Conservation (phyloP, 805 yeast species). For the Candida morakotiae region DNA sequence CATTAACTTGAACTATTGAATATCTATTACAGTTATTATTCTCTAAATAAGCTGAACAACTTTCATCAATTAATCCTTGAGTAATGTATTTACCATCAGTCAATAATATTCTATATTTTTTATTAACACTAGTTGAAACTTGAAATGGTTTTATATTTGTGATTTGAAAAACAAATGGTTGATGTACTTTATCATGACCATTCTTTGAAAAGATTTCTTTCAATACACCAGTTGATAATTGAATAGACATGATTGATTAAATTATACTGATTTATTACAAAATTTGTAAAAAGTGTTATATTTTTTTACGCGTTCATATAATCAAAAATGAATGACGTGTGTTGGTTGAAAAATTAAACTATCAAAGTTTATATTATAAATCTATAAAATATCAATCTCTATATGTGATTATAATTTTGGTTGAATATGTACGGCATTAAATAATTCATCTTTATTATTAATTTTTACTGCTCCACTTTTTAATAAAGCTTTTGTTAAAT, state of each 20-base stretch:
- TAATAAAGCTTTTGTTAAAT: constrained; percentile 65
- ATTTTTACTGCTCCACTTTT: constrained; percentile 56
- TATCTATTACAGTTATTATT: constrained; percentile 43
- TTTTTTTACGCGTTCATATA: constrained; percentile 3
- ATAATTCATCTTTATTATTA: constrained; percentile 37
- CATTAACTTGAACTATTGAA: constrained; percentile 37
- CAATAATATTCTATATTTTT: constrained; percentile 31
- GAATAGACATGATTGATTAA: constrained; percentile 10
- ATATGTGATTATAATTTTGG: constrained; percentile 16
- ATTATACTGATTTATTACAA: neutral
- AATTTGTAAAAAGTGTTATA: neutral
- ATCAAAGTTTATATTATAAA: neutral
- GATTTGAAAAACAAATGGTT: constrained; percentile 30
- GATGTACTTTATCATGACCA: constrained; percentile 12
- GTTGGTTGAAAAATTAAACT: neutral
- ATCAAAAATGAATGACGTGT: neutral
- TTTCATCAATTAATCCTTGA: constrained; percentile 38
- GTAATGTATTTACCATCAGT: constrained; percentile 35
- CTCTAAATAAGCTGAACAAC: constrained; percentile 37
- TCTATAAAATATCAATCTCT: neutral
- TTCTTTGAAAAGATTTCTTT: constrained; percentile 20
- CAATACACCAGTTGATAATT: constrained; percentile 21
- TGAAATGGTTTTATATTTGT: constrained; percentile 28
- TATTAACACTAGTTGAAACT: constrained; percentile 16
- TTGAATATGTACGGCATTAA: constrained; percentile 32